Percentiles rank a stretch among this genome's conserved stretches.
phyloP scores from a whole-genome alignment of 2,329 filamentous ascomycete species.

The Coniochaeta prunicola region DNA sequence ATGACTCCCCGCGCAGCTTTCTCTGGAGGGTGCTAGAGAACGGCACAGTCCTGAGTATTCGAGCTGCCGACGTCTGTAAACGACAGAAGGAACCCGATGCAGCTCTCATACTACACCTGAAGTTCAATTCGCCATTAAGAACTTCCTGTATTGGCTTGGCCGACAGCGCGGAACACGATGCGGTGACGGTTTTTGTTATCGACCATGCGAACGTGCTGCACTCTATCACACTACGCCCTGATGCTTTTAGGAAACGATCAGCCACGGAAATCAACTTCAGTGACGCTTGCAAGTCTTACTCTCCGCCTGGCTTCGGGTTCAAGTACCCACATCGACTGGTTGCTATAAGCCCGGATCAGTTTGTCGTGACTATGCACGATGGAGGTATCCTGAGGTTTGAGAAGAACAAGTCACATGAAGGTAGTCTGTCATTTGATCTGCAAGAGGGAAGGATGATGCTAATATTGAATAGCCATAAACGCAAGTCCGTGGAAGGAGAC shows the following conservation, averaged over 20 bases:
- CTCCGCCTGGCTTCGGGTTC: constrained; percentile 67
- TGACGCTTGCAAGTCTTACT: constrained; percentile 68
- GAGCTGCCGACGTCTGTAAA: constrained; percentile 73
- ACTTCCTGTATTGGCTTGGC: constrained; percentile 75
- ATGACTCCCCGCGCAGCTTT: constrained; percentile 73
- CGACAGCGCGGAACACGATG: constrained; percentile 71
- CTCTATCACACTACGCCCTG: constrained; percentile 73
- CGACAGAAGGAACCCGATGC: constrained; percentile 57
- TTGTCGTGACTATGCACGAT: constrained; percentile 76
- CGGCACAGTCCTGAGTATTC: constrained; percentile 72
- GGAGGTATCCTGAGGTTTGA: constrained; percentile 68
- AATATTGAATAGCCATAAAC: constrained; percentile 7
- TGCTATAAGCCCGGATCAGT: constrained; percentile 63
- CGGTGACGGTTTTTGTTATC: constrained; percentile 71
- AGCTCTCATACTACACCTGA: constrained; percentile 68
- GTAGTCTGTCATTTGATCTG: constrained; percentile 25
- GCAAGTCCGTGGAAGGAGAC: constrained; percentile 57
- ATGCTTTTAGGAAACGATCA: constrained; percentile 67
- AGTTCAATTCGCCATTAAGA: constrained; percentile 67
- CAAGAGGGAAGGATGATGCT: not conserved
- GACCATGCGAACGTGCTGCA: constrained; percentile 75
- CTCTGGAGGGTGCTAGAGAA: constrained; percentile 86
- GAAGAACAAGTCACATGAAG: constrained; percentile 40
- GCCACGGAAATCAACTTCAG: constrained; percentile 66
- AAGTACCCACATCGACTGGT: constrained; percentile 75